These are phyloP conservation scores for Phialocephala sp. DNA, from an alignment of 2,329 filamentous ascomycete genomes.

Conservation along the genomic window DNA sequence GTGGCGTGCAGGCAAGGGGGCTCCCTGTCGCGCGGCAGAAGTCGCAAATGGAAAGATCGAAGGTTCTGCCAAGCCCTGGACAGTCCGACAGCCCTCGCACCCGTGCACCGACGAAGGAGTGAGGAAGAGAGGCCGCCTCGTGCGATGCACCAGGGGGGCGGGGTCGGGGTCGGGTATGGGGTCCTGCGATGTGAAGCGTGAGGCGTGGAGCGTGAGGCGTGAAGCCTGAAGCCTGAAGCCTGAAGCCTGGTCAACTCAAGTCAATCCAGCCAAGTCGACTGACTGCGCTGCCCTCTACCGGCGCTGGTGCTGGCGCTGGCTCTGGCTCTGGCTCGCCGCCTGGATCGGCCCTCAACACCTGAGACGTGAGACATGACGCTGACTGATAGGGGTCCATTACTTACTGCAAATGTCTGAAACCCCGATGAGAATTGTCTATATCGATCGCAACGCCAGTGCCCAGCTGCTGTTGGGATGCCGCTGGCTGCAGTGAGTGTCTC, in stretches of 20 bases:
- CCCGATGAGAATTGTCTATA: background rate
- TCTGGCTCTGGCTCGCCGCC: background rate
- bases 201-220: too few relatives aligned
- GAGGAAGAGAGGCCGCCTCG: too few relatives aligned
- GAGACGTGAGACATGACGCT: background rate
- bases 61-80: background rate
- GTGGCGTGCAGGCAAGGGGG: too few relatives aligned
- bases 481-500: background rate
- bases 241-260: background rate
- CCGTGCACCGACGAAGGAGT: background rate
- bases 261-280: too few relatives aligned
- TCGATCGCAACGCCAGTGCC: background rate
- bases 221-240: too few relatives aligned
- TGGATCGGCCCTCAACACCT: slow-evolving; percentile 1
- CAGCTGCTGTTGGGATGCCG: background rate
- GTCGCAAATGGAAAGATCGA: background rate
- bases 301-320: background rate
- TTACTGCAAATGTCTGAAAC: slow-evolving; percentile 3
- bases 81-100: background rate
- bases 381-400: background rate
- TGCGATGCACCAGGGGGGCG: too few relatives aligned
- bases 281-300: too few relatives aligned
- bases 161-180: too few relatives aligned
- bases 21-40: background rate
- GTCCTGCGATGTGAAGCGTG: too few relatives aligned